Percentiles rank a stretch among this genome's conserved stretches.
Evolutionary conservation across 2,329 filamentous ascomycete species (phyloP).

Genomic region (Alternaria sp.): DNA sequence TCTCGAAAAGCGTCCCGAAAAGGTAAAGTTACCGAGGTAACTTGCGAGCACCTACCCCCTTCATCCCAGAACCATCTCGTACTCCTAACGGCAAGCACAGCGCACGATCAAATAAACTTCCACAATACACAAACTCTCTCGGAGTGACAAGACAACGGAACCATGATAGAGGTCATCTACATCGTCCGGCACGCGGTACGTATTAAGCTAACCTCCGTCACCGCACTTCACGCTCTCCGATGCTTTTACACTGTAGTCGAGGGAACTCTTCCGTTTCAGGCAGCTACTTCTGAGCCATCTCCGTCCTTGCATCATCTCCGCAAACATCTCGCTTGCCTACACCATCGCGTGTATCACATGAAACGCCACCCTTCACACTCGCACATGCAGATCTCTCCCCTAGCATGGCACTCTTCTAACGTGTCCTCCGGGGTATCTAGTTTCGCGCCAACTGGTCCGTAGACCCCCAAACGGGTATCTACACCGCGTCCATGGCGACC

Average conservation of each 20-base stretch:
- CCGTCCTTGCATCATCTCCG: slow-evolving; percentile 15
- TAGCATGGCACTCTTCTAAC: slow-evolving; percentile 28
- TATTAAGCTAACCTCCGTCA: slow-evolving; percentile 28
- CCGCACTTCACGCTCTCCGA: slow-evolving; percentile 8
- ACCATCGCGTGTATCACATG: slow-evolving; percentile 10
- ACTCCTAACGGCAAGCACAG: slow-evolving; percentile 15
- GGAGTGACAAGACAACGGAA: slow-evolving; percentile 2
- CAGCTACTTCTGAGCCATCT: slow-evolving; percentile 2
- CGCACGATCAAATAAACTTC: slow-evolving; percentile 5
- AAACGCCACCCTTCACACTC: background rate
- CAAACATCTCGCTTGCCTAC: slow-evolving; percentile 1
- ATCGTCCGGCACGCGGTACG: slow-evolving; percentile 59
- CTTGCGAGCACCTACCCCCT: background rate
- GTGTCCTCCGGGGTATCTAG: slow-evolving; percentile 46
- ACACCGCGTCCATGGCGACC: slow-evolving; percentile 70
- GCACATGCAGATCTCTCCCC: slow-evolving; percentile 6
- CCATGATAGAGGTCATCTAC: slow-evolving; percentile 56
- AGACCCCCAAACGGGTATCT: slow-evolving; percentile 78
- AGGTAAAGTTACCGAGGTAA: slow-evolving; percentile 20
- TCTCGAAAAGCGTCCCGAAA: background rate
- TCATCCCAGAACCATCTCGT: slow-evolving; percentile 6
- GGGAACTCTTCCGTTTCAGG: slow-evolving; percentile 14
- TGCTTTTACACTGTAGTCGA: slow-evolving; percentile 12
- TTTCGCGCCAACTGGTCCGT: slow-evolving; percentile 92
- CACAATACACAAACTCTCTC: background rate